Conservation (phyloP, 2,329 filamentous ascomycete species). For the Fusarium anguioides region DNA sequence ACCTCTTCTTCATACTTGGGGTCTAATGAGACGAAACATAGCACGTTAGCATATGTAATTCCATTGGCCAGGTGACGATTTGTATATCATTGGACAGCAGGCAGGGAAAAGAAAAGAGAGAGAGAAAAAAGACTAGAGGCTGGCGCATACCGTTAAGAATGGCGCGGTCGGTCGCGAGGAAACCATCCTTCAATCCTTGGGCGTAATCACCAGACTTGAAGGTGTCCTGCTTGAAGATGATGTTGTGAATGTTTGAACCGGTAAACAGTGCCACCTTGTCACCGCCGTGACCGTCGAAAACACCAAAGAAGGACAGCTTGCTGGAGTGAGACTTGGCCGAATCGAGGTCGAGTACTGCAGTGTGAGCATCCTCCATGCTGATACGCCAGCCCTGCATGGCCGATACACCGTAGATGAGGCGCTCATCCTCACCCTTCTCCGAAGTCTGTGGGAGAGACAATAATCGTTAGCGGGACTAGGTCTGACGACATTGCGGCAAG, state of each 20-base stretch:
- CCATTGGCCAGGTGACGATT: not conserved
- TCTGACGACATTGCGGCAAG: slow-evolving; percentile 16
- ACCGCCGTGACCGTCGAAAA: slow-evolving; percentile 97
- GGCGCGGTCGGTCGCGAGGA: slow-evolving; percentile 93
- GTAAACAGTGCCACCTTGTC: slow-evolving; percentile 96
- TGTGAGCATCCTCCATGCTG: slow-evolving; percentile 99
- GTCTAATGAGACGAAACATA: slow-evolving; percentile 65
- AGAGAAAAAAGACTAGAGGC: slow-evolving; percentile 9
- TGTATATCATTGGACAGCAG: not conserved
- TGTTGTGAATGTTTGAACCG: slow-evolving; percentile 92
- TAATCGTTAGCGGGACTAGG: slow-evolving; percentile 43
- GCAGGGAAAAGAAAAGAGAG: slow-evolving; percentile 23
- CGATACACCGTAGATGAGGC: slow-evolving; percentile 91
- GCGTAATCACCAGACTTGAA: slow-evolving; percentile 93
- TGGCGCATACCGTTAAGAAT: slow-evolving; percentile 84
- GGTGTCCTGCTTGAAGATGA: slow-evolving; percentile 92
- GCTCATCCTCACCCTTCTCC: slow-evolving; percentile 89
- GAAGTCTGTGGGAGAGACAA: slow-evolving; percentile 72
- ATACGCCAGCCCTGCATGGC: slow-evolving; percentile 99
- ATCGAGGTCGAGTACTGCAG: slow-evolving; percentile 83
- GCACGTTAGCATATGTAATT: slow-evolving; percentile 25
- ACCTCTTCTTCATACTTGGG: slow-evolving; percentile 98
- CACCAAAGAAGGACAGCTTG: slow-evolving; percentile 93
- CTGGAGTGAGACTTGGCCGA: slow-evolving; percentile 74
- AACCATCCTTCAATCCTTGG: slow-evolving; percentile 96